Evolutionary conservation across 2,329 filamentous ascomycete genomes (phyloP), one percentile per base, ranked within the genome.

Genomic region (Fusarium duplospermum): DNA sequence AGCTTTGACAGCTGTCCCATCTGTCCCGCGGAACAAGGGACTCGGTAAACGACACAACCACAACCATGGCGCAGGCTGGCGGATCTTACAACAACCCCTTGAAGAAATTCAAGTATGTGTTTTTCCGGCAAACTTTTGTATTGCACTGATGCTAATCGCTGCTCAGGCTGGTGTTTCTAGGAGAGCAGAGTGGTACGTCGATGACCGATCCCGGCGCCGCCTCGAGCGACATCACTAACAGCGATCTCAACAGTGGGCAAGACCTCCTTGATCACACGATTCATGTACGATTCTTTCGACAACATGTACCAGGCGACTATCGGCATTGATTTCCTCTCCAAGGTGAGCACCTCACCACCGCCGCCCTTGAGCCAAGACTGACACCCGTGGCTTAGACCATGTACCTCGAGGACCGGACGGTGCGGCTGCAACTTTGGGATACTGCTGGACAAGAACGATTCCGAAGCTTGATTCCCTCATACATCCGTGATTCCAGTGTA

Each of bases 201-300:
- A 71, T 61, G 47, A 69, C 67, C 70, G 70, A 76, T 67, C 35
- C 56, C 75, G 71, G 74, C 69, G 54, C 65, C 65, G 22, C 66
- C 59, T 62, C 57, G 66, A 61, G 62, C 64, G 58, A 64, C 56
- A 52, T 70, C 64, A 76, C 82, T 81, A 75, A 82, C 59, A 56
- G 52, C 57, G 38, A 70, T 58, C 59, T 62, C 62, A 69, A 75
- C 83, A 98, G 96, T 99, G 80, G 96, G 96, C 82, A 99, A 99
- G 88, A 99, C 96, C 35, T 99, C 96, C 72, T 87, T 99, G 79
- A 99, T 99, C 83, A 99, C 96, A 76, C 93, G 96, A 75, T 99
- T 99, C 89, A 99, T 99, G 96, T 99, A 99, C 89, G 96, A 99
- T 86, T 98, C 96, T 57, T 99, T 99, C 88, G 96, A 99, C 88